Evolutionary conservation across 2,329 filamentous ascomycete species (phyloP).

Genomic region (Penicillium sp.): DNA sequence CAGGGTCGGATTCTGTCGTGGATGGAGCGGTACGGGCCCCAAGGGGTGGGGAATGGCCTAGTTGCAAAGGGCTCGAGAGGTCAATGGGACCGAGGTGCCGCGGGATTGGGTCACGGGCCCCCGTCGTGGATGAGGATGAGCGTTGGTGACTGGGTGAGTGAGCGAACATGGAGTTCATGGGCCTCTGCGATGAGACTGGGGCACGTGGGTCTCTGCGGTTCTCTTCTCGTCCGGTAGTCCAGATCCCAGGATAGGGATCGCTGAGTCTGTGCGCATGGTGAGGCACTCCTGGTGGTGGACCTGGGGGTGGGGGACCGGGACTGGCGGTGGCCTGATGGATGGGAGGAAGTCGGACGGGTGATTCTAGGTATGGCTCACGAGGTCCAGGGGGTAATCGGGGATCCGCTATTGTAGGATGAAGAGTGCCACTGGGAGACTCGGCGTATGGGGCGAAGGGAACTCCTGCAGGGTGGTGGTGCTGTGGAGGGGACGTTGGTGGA

Average conservation of each 20-base stretch:
- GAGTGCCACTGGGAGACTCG: slow-evolving; percentile 24
- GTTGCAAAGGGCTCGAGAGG: slow-evolving; percentile 18
- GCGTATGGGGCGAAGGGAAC: slow-evolving; percentile 30
- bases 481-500: slow-evolving; percentile 33
- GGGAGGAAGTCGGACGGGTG: slow-evolving; percentile 38
- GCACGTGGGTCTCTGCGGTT: slow-evolving; percentile 23
- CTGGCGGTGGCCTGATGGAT: slow-evolving; percentile 36
- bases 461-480: slow-evolving; percentile 31
- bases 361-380: slow-evolving; percentile 33
- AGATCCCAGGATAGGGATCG: slow-evolving; percentile 33
- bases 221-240: slow-evolving; percentile 28
- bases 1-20: slow-evolving; percentile 17
- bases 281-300: slow-evolving; percentile 1
- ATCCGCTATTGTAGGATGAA: slow-evolving; percentile 29
- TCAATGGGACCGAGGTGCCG: slow-evolving; percentile 23
- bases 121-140: slow-evolving; percentile 22
- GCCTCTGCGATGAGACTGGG: slow-evolving; percentile 20
- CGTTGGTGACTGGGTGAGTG: slow-evolving; percentile 21
- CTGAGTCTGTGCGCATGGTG: slow-evolving; percentile 34
- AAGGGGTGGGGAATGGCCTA: slow-evolving; percentile 18
- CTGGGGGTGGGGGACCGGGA: slow-evolving; percentile 8
- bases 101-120: slow-evolving; percentile 22
- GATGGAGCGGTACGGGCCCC: slow-evolving; percentile 14
- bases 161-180: slow-evolving; percentile 29
- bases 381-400: slow-evolving; percentile 24